Conservation (phyloP, 306 rosid genomes). For the Hippophae gyantsensis region DNA sequence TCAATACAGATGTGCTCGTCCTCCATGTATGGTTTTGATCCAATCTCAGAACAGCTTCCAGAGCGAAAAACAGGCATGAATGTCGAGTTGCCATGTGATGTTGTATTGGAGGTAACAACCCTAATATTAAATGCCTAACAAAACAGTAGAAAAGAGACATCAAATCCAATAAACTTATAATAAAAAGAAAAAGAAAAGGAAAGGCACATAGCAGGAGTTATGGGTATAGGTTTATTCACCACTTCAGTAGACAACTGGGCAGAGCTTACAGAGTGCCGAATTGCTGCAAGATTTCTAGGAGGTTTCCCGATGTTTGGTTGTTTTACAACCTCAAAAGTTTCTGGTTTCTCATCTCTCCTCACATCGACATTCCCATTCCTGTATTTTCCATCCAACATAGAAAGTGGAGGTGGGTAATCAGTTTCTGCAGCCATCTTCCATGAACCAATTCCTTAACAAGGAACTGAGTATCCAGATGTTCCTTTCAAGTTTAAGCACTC, state of each 20-base stretch:
- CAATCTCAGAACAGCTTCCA: constrained; percentile 37
- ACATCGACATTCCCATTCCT: constrained; percentile 24
- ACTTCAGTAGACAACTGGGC: constrained; percentile 22
- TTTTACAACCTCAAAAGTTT: constrained; percentile 16
- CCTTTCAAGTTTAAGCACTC: constrained; percentile 2
- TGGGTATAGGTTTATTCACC: constrained; percentile 6
- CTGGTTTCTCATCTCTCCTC: constrained; percentile 21
- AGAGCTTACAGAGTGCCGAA: constrained; percentile 27
- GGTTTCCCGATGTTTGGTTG: constrained; percentile 23
- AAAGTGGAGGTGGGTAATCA: constrained; percentile 23
- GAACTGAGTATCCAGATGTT: background rate
- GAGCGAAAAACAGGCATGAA: constrained; percentile 29
- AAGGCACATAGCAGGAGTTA: background rate
- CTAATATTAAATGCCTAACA: constrained; percentile 20
- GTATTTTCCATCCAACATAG: constrained; percentile 21
- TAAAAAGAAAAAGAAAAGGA: background rate
- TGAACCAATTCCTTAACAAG: constrained; percentile 13
- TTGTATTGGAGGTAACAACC: constrained; percentile 18
- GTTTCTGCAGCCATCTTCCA: constrained; percentile 31
- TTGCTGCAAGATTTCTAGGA: constrained; percentile 23
- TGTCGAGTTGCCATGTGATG: constrained; percentile 15
- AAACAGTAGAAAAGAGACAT: background rate
- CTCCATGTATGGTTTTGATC: constrained; percentile 31
- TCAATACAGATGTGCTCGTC: constrained; percentile 32
- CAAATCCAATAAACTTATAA: background rate